Base-by-base conservation (phyloP, 805 yeast genomes). In the Komagataella ulmi region DNA sequence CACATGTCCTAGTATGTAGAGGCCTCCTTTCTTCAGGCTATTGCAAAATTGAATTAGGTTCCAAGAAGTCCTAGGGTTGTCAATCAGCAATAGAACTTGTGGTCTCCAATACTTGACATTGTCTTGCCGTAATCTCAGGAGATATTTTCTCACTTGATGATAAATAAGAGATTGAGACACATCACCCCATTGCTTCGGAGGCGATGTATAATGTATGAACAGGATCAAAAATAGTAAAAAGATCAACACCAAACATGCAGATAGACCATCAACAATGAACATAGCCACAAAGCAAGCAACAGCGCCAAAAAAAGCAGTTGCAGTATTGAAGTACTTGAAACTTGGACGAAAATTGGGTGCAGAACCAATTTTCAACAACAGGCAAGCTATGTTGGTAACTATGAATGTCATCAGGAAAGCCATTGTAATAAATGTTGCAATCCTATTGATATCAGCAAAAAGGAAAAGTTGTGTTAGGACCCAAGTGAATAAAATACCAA, bases 331-430 rank as follows among this genome's bases (percentile, higher is more conserved):
- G 60, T 83, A 93, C 53, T 78, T 83, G 74, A 93, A 93, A 3
- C 96, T 87, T 3, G 99, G 99, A 60, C 99, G 73, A 67, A 93
- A 93, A 64, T 95, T 93, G n/a, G 99, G 99, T 4, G 99, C 99
- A 1, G 96, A 80, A 0, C 97, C 91, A 4, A 93, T 69, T 56
- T 83, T 85, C 58, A 93, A 73, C 51, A 93, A 66, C 62, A 91
- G 89, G 64, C 99, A 95, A 2, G 99, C 98, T 55, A 91, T 66
- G 61, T 93, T 93, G 43, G 95, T 89, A 2, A 91, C 96, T 49
- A 91, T 83, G 60, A 93, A 93, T 0, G 99, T 93, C 93, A 91
- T 87, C 50, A 93, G 72, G 60, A 89, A 91, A 0, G 99, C 96
- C 97, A 95, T 89, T 1, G 98, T 91, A 55, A 93, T 91, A 59